Percentiles rank a stretch among this genome's conserved stretches.
Conservation (phyloP, 1,139 yeast species). For the Saccharomyces hybrid region DNA sequence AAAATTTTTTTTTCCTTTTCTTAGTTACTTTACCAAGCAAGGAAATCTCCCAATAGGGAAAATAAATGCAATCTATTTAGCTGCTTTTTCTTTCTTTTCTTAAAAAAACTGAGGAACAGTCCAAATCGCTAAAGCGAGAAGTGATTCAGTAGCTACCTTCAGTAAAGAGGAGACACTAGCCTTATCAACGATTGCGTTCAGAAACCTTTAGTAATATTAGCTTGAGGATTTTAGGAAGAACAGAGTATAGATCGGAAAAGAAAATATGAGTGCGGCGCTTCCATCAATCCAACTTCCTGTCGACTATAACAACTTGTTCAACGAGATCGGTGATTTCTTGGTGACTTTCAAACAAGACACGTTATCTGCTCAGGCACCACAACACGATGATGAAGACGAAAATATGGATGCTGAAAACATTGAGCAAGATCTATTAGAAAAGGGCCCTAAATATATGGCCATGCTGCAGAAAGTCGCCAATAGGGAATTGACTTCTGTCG, state of each 20-base stretch:
- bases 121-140: neutral
- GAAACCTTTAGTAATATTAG: neutral
- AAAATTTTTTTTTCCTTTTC: neutral
- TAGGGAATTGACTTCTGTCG: constrained; percentile 61
- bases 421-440: constrained; percentile 23
- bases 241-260: neutral
- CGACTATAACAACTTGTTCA: constrained; percentile 51
- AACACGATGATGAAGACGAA: constrained; percentile 27
- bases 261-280: constrained; percentile 26
- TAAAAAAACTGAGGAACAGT: neutral
- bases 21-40: neutral
- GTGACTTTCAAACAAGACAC: constrained; percentile 44
- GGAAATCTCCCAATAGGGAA: neutral
- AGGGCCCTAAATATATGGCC: constrained; percentile 68
- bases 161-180: neutral
- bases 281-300: constrained; percentile 46
- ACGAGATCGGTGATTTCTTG: constrained; percentile 50
- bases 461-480: constrained; percentile 77
- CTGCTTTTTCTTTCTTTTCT: neutral
- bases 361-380: constrained; percentile 15
- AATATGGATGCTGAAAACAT: constrained; percentile 17
- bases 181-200: neutral
- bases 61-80: neutral
- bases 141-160: neutral
- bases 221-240: neutral